Conservation (phyloP, 2,329 filamentous ascomycete species). For the Aspergillus uvarum region DNA sequence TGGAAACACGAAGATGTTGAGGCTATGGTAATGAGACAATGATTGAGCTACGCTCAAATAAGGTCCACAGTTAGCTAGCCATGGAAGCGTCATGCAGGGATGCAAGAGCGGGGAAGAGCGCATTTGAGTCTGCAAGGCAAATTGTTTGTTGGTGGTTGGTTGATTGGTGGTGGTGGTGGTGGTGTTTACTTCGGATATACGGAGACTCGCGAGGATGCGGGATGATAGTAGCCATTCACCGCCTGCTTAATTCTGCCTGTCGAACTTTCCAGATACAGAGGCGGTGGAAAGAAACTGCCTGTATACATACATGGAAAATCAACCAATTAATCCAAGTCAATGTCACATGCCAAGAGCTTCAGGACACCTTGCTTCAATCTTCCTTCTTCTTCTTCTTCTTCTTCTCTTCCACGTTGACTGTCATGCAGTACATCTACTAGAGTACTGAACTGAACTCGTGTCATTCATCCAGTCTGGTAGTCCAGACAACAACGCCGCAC, state of each 20-base stretch:
- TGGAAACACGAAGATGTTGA: not conserved
- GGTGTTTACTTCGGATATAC: not conserved
- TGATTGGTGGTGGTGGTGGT: too few relatives aligned
- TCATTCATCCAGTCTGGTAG: not conserved
- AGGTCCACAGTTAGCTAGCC: not conserved
- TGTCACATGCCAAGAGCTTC: slow-evolving; percentile 41
- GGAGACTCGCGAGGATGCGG: not conserved
- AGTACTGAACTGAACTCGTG: not conserved
- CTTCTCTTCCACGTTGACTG: slow-evolving; percentile 9
- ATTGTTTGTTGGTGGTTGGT: not conserved
- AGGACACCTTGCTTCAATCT: slow-evolving; percentile 41
- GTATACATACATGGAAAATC: not conserved
- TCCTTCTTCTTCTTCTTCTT: slow-evolving; percentile 6
- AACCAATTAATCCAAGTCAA: not conserved
- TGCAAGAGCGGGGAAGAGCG: not conserved
- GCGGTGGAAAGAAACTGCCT: too few relatives aligned
- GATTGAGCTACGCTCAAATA: not conserved
- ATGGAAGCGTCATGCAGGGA: not conserved
- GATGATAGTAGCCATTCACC: not conserved
- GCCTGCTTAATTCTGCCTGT: not conserved
- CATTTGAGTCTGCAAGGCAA: not conserved
- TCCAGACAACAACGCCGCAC: slow-evolving; percentile 10
- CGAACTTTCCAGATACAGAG: too few relatives aligned
- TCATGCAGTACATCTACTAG: not conserved
- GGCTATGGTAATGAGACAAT: not conserved